A percentile compares a stretch with the other conserved stretches of the same genome.
These are phyloP conservation scores for Phanerodontia chrysosporium DNA, from an alignment of 768 basidiomycete species.

Conservation along the genomic window DNA sequence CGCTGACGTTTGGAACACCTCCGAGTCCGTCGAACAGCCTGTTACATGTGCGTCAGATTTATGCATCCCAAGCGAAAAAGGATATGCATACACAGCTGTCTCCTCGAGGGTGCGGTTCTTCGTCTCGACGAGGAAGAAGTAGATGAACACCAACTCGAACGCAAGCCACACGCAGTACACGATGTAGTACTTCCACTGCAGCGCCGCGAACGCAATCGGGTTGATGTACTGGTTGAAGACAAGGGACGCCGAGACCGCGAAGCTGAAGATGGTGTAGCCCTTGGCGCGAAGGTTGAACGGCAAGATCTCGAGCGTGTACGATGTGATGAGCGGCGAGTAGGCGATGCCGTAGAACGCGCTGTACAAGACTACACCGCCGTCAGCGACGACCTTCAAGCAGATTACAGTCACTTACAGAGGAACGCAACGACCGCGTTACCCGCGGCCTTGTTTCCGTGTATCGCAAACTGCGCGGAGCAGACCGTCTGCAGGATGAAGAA, in stretches of 20 bases:
- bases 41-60: no score
- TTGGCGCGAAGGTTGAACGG: conserved; percentile 82
- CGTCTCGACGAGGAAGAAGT: conserved; percentile 67
- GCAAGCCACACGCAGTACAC: conserved; percentile 69
- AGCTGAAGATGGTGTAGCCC: conserved; percentile 79
- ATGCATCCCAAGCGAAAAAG: no score
- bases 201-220: conserved; percentile 62
- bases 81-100: conserved; percentile 46
- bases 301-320: conserved; percentile 86
- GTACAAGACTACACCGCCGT: conserved; percentile 25
- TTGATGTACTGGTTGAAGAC: conserved; percentile 91
- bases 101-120: conserved; percentile 73
- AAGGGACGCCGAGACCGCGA: conserved; percentile 70
- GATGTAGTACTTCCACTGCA: conserved; percentile 78
- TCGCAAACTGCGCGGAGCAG: conserved; percentile 54
- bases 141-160: conserved; percentile 61
- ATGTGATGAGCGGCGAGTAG: conserved; percentile 81
- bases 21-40: conserved; percentile 1
- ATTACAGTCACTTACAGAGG: conserved; percentile 51
- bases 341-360: conserved; percentile 37
- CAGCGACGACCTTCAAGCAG: background rate
- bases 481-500: conserved; percentile 68
- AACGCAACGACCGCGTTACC: conserved; percentile 75
- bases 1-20: background rate
- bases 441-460: conserved; percentile 38